Conservation (phyloP, 1,139 yeast genomes). For the Debaryomycetaceae sp. region DNA sequence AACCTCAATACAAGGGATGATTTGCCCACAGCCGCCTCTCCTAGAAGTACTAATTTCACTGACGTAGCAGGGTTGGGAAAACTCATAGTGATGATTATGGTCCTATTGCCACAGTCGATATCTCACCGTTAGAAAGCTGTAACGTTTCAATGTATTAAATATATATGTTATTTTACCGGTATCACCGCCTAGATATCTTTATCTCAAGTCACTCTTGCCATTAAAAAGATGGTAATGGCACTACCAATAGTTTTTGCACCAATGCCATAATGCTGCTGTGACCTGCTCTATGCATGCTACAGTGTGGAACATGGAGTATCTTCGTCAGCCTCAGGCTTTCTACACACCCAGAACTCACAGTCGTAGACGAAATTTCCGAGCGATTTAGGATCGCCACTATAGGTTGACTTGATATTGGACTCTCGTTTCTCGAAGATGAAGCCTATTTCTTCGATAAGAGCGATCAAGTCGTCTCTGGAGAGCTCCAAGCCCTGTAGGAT, state of each 20-base stretch:
- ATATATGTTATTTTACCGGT: not conserved
- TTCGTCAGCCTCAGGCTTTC: constrained; percentile 13
- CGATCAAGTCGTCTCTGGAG: constrained; percentile 55
- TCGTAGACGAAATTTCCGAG: constrained; percentile 59
- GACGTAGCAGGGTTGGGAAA: constrained; percentile 56
- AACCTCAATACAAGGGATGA: constrained; percentile 89
- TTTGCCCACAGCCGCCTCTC: constrained; percentile 98
- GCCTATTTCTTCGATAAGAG: constrained; percentile 48
- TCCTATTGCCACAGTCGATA: too few relatives aligned
- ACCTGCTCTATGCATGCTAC: too few relatives aligned
- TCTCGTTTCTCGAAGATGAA: constrained; percentile 49
- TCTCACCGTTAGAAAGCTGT: too few relatives aligned
- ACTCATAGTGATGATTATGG: constrained; percentile 17
- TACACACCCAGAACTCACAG: constrained; percentile 73
- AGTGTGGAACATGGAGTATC: too few relatives aligned
- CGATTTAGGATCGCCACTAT: constrained; percentile 52
- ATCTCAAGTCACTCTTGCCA: not conserved
- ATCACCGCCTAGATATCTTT: not conserved
- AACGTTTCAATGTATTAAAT: too few relatives aligned
- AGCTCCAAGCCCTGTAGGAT: constrained; percentile 61
- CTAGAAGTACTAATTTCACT: constrained; percentile 83
- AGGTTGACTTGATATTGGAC: constrained; percentile 45
- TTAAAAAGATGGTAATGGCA: not conserved
- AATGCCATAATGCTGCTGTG: too few relatives aligned
- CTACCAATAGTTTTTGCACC: not conserved